phyloP scores from a whole-genome alignment of 257 asterid species.

The Nicotiana paniculata region DNA sequence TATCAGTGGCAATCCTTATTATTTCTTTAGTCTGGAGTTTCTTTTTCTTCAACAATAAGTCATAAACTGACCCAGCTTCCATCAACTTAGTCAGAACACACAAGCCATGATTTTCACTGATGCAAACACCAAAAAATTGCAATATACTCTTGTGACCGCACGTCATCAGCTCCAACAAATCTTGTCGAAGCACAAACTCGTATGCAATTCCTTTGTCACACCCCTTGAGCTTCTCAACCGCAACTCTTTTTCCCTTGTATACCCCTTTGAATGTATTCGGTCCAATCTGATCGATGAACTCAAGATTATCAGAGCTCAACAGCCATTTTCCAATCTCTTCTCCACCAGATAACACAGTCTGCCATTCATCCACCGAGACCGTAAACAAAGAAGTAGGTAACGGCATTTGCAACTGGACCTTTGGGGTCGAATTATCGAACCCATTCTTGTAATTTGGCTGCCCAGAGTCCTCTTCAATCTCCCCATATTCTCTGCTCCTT shows the following conservation, averaged over 20 bases:
- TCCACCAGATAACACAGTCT: constrained; percentile 71
- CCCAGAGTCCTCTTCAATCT: constrained; percentile 56
- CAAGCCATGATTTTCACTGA: constrained; percentile 77
- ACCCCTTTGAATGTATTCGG: constrained; percentile 65
- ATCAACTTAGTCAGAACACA: constrained; percentile 82
- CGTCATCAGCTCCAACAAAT: constrained; percentile 85
- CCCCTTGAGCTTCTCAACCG: constrained; percentile 85
- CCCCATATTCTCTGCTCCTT: constrained; percentile 57
- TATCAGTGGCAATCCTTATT: constrained; percentile 60
- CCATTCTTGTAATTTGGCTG: constrained; percentile 56
- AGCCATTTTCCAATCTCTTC: constrained; percentile 68
- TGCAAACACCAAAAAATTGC: constrained; percentile 73
- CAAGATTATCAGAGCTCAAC: constrained; percentile 56
- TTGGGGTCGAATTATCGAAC: constrained; percentile 42
- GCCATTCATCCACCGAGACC: constrained; percentile 93
- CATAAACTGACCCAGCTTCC: constrained; percentile 90
- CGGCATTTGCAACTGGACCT: constrained; percentile 50
- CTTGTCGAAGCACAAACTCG: constrained; percentile 69
- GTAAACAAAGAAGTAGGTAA: constrained; percentile 54
- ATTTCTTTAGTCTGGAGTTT: constrained; percentile 68
- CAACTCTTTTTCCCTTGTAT: constrained; percentile 67
- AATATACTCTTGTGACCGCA: constrained; percentile 82
- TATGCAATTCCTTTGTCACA: constrained; percentile 92
- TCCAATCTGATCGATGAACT: constrained; percentile 68
- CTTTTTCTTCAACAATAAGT: constrained; percentile 62